Evolutionary conservation across 352 stramenopile species (phyloP), one percentile per base, ranked within the genome.

Genomic region (Globisporangium canariense): DNA sequence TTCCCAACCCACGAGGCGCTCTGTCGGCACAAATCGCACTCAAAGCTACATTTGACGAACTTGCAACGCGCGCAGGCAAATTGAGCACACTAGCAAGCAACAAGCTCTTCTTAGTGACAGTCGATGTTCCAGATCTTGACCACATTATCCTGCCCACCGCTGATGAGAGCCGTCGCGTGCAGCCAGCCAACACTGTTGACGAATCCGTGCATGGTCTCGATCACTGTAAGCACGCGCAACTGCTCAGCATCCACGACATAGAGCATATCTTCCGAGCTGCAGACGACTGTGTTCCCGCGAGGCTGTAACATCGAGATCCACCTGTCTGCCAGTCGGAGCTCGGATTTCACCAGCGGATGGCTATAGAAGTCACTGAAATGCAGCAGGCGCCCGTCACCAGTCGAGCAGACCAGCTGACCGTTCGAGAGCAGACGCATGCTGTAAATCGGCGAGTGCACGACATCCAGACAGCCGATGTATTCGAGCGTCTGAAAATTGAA

Each of bases 231-330:
- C 41, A 87, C 73, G 3, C 68, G 69, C 57, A 81, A 60, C 10
- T 62, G 46, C n/a, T 77, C 59, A 3, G 77, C 64, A 32, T 90
- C 77, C 0, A 90, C 77, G 60, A 91, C 57, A 60, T 83, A 86
- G 32, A 93, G 51, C 18, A 79, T 56, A 46, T 86, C 77, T 32
- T 89, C 81, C 0, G 75, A 87, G 50, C 66, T 84, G 60, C 84
- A 91, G 16, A 76, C 80, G 25, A 90, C 60, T 4, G 68, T 60
- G 13, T 74, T 68, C 7, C 69, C 75, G 34, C 75, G 65, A 14
- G 85, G 55, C 60, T 86, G 69, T 25, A 91, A 74, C 18, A 76
- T 79, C 7, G 80, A 88, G 54, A 93, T 86, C 84, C 84, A 91
- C 34, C 73, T 79, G 13, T 69, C 58, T 16, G 75, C 64, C 32